These are phyloP conservation scores for Penicillium palitans DNA, from an alignment of 2,329 filamentous ascomycete genomes.

Conservation along the genomic window DNA sequence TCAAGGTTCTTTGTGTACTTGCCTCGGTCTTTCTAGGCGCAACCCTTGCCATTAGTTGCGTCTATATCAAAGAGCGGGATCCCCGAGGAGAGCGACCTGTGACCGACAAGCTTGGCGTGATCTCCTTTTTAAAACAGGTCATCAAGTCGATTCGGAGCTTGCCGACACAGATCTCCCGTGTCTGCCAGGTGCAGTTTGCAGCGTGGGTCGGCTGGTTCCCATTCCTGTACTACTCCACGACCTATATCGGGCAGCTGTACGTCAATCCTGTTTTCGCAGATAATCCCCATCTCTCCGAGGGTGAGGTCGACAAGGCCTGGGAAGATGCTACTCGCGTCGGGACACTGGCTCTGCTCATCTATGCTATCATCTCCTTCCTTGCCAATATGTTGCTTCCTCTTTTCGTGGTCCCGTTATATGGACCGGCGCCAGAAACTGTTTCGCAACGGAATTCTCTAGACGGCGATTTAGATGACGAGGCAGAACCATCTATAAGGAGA, in stretches of 20 bases:
- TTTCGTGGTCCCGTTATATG: conserved; percentile 78
- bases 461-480: conserved; percentile 12
- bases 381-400: conserved; percentile 84
- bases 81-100: conserved; percentile 68
- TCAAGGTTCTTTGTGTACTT: conserved; percentile 86
- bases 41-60: conserved; percentile 71
- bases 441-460: conserved; percentile 9
- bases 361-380: conserved; percentile 78
- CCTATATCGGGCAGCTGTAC: conserved; percentile 90
- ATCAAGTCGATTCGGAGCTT: conserved; percentile 74
- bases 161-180: conserved; percentile 76
- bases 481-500: conserved; percentile 27
- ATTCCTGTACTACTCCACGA: conserved; percentile 92
- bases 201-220: conserved; percentile 97
- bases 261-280: conserved; percentile 75
- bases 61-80: conserved; percentile 73
- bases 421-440: conserved; percentile 12
- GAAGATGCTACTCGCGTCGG: conserved; percentile 83
- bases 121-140: conserved; percentile 78
- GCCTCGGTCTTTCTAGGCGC: conserved; percentile 70
- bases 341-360: conserved; percentile 84
- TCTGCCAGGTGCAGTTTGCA: conserved; percentile 80
- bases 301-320: conserved; percentile 76
- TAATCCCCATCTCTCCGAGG: conserved; percentile 74
- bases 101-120: conserved; percentile 62